Evolutionary conservation across 2,329 filamentous ascomycete species (phyloP), one percentile per base, ranked within the genome.

Genomic region (Ascomycota sp.): DNA sequence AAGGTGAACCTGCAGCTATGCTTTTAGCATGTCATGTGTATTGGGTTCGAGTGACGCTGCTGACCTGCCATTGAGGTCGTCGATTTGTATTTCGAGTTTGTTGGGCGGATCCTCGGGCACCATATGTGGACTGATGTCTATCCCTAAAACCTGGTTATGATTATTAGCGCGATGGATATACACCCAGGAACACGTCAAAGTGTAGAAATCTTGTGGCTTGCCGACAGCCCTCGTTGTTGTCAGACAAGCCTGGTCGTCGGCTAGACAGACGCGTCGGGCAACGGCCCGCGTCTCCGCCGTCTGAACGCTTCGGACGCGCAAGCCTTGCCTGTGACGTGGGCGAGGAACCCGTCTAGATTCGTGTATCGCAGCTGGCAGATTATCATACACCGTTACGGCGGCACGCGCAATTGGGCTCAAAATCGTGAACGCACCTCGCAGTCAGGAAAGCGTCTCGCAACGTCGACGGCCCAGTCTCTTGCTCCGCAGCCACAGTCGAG

Each of bases 401-500:
- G n/a, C 19, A 25, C 10, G 17, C 10, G 10, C 23, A 17, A 12
- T 10, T 20, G 15, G 12, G 9, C 20, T 17, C 20, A 19, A 15
- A 30, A 28, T 13, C 17, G 20, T 25, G 26, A 25, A 44, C 56
- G 42, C 44, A 78, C 76, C 57, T 79, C 64, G 43, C 69, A 75
- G 35, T 59, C 52, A 29, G 73, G 73, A 50, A 74, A 56, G 36
- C 63, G 55, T 42, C 67, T 62, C 28, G 76, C 76, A 30, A 77
- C 70, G 17, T 75, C 72, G 22, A 67, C 52, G 15, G 75, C 74
- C 77, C 77, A 83, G 28, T 68, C 59, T 25, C 63, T 75, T n/a
- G 69, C 61, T 25, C 77, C 77, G 48, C 69, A 77, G 0, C 77
- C 77, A 40, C 75, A 81, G 33, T 83, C 77, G 20, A 83, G 57